Conservation (phyloP, 805 yeast species). For the Clavispora asparagi region DNA sequence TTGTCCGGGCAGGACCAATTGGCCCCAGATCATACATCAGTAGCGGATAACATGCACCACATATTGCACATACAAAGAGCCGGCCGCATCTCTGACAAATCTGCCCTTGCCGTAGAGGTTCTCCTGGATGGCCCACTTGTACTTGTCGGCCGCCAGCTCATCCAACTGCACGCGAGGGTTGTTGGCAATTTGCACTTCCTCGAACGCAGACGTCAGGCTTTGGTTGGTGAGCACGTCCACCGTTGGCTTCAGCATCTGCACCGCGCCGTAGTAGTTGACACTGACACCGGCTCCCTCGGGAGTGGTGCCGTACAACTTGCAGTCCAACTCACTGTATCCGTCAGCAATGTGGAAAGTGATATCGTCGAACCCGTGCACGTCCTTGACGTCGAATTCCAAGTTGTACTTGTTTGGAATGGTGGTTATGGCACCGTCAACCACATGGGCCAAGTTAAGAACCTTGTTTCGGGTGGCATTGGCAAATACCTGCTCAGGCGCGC, state of each 20-base stretch:
- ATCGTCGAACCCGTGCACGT: constrained; percentile 44
- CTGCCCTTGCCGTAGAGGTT: constrained; percentile 57
- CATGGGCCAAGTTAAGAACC: constrained; percentile 17
- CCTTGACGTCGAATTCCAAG: constrained; percentile 24
- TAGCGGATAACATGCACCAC: constrained; percentile 34
- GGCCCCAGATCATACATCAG: too few relatives aligned
- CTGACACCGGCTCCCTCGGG: constrained; percentile 39
- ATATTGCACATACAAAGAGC: constrained; percentile 50
- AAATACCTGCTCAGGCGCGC: constrained; percentile 17
- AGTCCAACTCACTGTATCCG: constrained; percentile 36
- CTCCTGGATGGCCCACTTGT: constrained; percentile 46
- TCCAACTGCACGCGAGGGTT: constrained; percentile 44
- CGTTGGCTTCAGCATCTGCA: constrained; percentile 29
- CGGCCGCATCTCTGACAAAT: constrained; percentile 44
- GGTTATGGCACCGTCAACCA: constrained; percentile 24
- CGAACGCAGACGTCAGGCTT: constrained; percentile 27
- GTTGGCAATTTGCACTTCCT: constrained; percentile 45
- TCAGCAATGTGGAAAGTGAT: constrained; percentile 30
- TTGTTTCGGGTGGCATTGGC: constrained; percentile 13
- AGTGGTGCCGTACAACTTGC: constrained; percentile 44
- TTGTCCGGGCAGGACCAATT: too few relatives aligned
- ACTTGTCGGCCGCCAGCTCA: constrained; percentile 37
- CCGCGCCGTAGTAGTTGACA: constrained; percentile 46
- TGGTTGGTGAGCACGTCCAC: constrained; percentile 34
- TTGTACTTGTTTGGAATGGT: constrained; percentile 28